Percentiles rank a stretch among this genome's conserved stretches.
These are phyloP conservation scores for Clavariopsis aquatica DNA, from an alignment of 495 filamentous ascomycete species.

Conservation along the genomic window DNA sequence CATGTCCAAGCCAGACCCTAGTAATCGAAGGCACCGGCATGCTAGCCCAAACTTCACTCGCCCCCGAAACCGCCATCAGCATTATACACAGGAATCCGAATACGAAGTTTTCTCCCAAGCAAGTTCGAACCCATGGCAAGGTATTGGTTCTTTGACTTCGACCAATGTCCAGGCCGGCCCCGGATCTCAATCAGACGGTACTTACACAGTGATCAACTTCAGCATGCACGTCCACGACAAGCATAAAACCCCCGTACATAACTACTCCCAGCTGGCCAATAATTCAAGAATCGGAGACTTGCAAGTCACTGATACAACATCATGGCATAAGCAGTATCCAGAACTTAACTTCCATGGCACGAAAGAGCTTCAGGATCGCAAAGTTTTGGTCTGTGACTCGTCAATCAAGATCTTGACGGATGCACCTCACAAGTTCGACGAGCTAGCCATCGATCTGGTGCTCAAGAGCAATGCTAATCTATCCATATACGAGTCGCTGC, in stretches of 20 bases:
- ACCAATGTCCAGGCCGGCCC: neutral
- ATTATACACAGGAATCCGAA: neutral
- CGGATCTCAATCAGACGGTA: neutral
- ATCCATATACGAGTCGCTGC: constrained; percentile 19
- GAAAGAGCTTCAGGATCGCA: constrained; percentile 34
- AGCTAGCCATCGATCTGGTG: constrained; percentile 39
- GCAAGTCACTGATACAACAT: constrained; percentile 28
- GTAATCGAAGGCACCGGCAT: constrained; percentile 6
- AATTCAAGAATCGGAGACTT: constrained; percentile 26
- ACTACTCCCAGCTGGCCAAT: constrained; percentile 34
- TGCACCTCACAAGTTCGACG: constrained; percentile 26
- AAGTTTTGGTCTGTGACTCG: constrained; percentile 42
- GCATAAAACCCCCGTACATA: constrained; percentile 30
- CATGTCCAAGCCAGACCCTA: constrained; percentile 25
- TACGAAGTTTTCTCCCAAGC: constrained; percentile 8
- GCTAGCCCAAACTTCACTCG: neutral
- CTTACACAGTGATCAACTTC: constrained; percentile 41
- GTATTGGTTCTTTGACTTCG: constrained; percentile 2
- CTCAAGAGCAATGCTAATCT: constrained; percentile 34
- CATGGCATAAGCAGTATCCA: constrained; percentile 39
- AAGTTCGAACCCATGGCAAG: constrained; percentile 16
- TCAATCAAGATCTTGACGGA: constrained; percentile 41
- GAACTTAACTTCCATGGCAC: constrained; percentile 34
- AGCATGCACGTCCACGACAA: constrained; percentile 42
- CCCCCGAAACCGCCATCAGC: constrained; percentile 15